phyloP scores from a whole-genome alignment of 2,329 filamentous ascomycete genomes.

The Monilinia fructigena region DNA sequence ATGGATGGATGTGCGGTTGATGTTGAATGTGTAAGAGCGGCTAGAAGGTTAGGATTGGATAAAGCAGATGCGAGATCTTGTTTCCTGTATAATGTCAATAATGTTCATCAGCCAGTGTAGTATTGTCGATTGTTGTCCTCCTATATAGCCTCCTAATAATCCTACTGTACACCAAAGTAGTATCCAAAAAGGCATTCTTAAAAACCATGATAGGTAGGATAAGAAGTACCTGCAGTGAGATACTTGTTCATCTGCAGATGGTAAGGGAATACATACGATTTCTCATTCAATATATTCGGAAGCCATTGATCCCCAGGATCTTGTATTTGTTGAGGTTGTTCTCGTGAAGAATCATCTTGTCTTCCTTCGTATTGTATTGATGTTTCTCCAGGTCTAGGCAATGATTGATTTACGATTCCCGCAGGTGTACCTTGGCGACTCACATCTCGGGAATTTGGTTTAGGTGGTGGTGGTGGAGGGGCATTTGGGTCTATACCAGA shows the following conservation, averaged over 20 bases:
- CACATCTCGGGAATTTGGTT: conserved; percentile 66
- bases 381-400: conserved; percentile 35
- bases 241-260: background rate
- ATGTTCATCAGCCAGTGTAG: conserved; percentile 22
- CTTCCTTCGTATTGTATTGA: conserved; percentile 25
- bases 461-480: conserved; percentile 70
- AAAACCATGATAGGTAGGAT: conserved; percentile 8
- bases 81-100: conserved; percentile 53
- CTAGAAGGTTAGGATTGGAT: conserved; percentile 62
- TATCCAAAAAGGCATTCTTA: background rate
- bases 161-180: background rate
- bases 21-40: conserved; percentile 68
- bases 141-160: background rate
- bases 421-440: conserved; percentile 66
- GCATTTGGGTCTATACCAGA: conserved; percentile 47
- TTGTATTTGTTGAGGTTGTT: conserved; percentile 42
- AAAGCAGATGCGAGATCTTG: conserved; percentile 73
- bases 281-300: conserved; percentile 72
- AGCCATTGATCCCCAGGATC: conserved; percentile 75
- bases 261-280: conserved; percentile 62
- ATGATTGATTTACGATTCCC: conserved; percentile 39
- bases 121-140: background rate
- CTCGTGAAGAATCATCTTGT: conserved; percentile 25
- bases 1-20: conserved; percentile 71
- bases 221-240: background rate